phyloP scores from a whole-genome alignment of 2,329 filamentous ascomycete genomes.

The Fusarium abutilonis region DNA sequence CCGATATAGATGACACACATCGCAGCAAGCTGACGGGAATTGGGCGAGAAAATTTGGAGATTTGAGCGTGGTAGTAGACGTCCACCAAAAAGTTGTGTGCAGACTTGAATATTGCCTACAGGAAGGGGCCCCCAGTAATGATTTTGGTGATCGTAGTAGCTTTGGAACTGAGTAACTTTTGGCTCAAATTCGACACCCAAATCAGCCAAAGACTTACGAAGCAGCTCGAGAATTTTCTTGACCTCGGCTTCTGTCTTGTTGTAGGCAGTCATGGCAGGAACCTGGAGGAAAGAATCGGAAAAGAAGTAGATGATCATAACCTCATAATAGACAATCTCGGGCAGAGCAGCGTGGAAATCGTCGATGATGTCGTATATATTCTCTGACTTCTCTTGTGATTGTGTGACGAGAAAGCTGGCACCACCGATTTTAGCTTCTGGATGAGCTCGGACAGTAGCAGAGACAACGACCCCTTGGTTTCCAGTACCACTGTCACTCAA shows the following conservation, averaged over 20 bases:
- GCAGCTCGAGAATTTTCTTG: slow-evolving; percentile 51
- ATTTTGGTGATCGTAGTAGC: slow-evolving; percentile 55
- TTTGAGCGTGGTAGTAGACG: slow-evolving; percentile 55
- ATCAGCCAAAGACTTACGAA: slow-evolving; percentile 24
- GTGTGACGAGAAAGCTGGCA: slow-evolving; percentile 41
- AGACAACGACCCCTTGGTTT: slow-evolving; percentile 66
- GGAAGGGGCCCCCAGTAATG: slow-evolving; percentile 56
- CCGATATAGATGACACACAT: slow-evolving; percentile 46
- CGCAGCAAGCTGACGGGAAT: slow-evolving; percentile 29
- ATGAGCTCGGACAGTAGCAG: slow-evolving; percentile 63
- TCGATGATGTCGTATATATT: slow-evolving; percentile 35
- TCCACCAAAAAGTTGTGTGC: slow-evolving; percentile 50
- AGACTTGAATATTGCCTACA: slow-evolving; percentile 48
- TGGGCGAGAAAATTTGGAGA: slow-evolving; percentile 34
- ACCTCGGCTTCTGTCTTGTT: slow-evolving; percentile 54
- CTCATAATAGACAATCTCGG: slow-evolving; percentile 57
- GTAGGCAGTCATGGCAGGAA: slow-evolving; percentile 55
- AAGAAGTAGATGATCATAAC: slow-evolving; percentile 56
- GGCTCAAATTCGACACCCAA: slow-evolving; percentile 25
- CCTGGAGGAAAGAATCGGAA: slow-evolving; percentile 14
- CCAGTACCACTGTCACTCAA: slow-evolving; percentile 67
- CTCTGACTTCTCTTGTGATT: slow-evolving; percentile 9
- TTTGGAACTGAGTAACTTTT: slow-evolving; percentile 28
- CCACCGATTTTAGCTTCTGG: slow-evolving; percentile 51
- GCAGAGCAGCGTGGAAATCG: slow-evolving; percentile 40